A percentile compares a stretch with the other conserved stretches of the same genome.
Evolutionary conservation across 306 rosid genomes (phyloP).

Genomic region (Dalbergia cochinchinensis): DNA sequence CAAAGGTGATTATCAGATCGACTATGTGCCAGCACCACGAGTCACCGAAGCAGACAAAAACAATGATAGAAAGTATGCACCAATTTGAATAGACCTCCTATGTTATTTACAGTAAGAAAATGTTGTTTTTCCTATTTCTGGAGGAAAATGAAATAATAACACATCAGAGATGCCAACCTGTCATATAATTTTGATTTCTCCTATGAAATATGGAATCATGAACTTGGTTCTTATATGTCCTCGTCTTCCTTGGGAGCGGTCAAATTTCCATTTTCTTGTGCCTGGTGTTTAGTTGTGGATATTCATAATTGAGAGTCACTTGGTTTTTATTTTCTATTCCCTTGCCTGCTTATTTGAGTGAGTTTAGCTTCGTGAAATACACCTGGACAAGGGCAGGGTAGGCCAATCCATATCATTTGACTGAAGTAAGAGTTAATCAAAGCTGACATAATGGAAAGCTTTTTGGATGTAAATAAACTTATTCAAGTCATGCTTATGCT

Average conservation of each 20-base stretch:
- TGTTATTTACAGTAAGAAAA: conserved; percentile 30
- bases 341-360: conserved; percentile 22
- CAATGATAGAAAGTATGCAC: conserved; percentile 76
- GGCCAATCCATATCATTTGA: conserved; percentile 3
- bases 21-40: conserved; percentile 90
- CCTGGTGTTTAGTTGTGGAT: conserved; percentile 5
- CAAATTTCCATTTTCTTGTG: conserved; percentile 16
- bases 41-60: conserved; percentile 92
- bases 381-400: conserved; percentile 19
- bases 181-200: conserved; percentile 20
- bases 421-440: neutral
- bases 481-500: neutral
- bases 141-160: conserved; percentile 21
- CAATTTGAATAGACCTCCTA: conserved; percentile 32
- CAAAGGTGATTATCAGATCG: conserved; percentile 91
- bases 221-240: conserved; percentile 2
- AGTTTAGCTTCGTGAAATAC: conserved; percentile 27
- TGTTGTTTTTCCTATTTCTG: conserved; percentile 20
- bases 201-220: neutral
- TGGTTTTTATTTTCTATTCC: conserved; percentile 15
- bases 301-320: conserved; percentile 17
- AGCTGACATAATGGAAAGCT: conserved; percentile 4
- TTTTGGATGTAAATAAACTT: neutral
- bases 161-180: conserved; percentile 13
- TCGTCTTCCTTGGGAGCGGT: conserved; percentile 15